Conservation (phyloP, 441 rosid species). For the Eutrema salsugineum region DNA sequence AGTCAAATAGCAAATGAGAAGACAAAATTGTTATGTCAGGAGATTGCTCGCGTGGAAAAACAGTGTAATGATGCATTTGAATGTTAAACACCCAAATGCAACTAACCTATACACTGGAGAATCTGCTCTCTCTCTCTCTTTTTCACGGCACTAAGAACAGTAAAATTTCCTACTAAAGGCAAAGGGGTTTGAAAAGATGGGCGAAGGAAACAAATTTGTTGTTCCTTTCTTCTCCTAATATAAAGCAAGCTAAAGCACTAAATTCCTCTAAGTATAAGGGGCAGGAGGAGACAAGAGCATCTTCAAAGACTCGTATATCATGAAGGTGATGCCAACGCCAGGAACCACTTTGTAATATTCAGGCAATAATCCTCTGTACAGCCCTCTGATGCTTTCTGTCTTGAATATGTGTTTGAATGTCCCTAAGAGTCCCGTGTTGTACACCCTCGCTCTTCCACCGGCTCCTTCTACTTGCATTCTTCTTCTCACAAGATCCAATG, state of each 20-base stretch:
- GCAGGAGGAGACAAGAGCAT: slow-evolving; percentile 43
- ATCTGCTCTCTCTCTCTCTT: neutral
- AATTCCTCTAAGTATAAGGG: neutral
- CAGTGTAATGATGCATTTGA: slow-evolving; percentile 1
- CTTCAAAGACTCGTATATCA: slow-evolving; percentile 80
- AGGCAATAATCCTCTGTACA: slow-evolving; percentile 92
- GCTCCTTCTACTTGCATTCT: slow-evolving; percentile 96
- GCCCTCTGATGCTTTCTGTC: slow-evolving; percentile 75
- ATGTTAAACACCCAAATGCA: neutral
- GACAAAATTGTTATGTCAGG: neutral
- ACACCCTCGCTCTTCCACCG: slow-evolving; percentile 80
- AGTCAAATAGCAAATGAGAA: neutral
- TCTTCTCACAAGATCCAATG: slow-evolving; percentile 95
- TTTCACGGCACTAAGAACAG: slow-evolving; percentile 34
- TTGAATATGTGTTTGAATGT: slow-evolving; percentile 66
- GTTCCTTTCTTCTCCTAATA: slow-evolving; percentile 15
- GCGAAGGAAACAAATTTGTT: slow-evolving; percentile 1
- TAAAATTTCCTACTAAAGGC: slow-evolving; percentile 50
- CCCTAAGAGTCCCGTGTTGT: slow-evolving; percentile 66
- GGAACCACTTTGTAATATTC: slow-evolving; percentile 97
- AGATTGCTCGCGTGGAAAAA: neutral
- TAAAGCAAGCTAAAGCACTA: neutral
- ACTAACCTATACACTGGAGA: slow-evolving; percentile 34
- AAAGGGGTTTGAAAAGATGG: neutral
- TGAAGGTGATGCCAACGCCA: slow-evolving; percentile 88